Conservation (phyloP, 768 basidiomycete genomes). For the Trametes sanguinea region DNA sequence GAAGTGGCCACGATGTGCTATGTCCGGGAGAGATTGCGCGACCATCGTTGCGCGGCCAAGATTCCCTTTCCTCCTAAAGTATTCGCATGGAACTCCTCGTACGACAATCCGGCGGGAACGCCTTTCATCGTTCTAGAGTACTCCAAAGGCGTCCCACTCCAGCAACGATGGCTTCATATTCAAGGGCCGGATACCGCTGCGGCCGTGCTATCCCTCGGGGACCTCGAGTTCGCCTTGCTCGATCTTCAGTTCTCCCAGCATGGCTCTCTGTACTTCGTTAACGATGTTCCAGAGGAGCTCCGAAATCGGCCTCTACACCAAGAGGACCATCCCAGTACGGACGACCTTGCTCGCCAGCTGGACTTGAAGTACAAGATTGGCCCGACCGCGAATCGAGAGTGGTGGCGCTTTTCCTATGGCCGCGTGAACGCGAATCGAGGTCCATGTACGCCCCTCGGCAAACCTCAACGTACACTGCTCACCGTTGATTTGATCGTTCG, state of each 20-base stretch:
- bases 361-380: neutral
- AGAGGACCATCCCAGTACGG: neutral
- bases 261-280: conserved; percentile 5
- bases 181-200: neutral
- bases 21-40: neutral
- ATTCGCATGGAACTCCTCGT: conserved; percentile 1
- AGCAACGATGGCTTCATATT: neutral
- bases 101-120: neutral
- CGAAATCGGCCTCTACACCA: neutral
- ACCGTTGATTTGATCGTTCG: neutral
- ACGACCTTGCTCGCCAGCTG: neutral
- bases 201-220: neutral
- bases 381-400: conserved; percentile 4
- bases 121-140: conserved; percentile 6
- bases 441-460: conserved; percentile 1
- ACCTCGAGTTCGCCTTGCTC: neutral
- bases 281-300: neutral
- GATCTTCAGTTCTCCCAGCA: neutral
- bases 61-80: conserved; percentile 8
- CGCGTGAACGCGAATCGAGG: conserved; percentile 1
- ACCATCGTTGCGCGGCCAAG: too few relatives aligned
- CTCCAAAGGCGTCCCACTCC: neutral
- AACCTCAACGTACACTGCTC: neutral
- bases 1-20: conserved; percentile 11
- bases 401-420: conserved; percentile 5